Conservation (phyloP, 345 rosid genomes). For the Acer saccharum region DNA sequence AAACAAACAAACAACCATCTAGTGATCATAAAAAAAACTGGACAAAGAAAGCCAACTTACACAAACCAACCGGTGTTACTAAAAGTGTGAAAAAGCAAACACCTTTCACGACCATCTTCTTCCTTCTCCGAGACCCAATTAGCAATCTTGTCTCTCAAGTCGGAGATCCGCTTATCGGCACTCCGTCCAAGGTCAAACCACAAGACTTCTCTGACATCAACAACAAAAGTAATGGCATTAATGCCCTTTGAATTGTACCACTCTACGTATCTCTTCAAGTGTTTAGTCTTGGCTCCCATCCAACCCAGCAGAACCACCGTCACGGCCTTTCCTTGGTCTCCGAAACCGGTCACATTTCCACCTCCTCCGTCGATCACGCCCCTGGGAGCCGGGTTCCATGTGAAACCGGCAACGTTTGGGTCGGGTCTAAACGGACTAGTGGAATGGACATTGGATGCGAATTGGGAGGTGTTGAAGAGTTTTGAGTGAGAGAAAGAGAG, state of each 20-base stretch:
- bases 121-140: conserved; percentile 57
- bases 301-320: conserved; percentile 83
- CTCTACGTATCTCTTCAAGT: conserved; percentile 70
- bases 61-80: conserved; percentile 92
- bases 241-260: conserved; percentile 80
- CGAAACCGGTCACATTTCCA: conserved; percentile 13
- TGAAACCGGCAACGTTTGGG: conserved; percentile 33
- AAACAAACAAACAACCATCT: no score
- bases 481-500: conserved; percentile 33
- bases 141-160: conserved; percentile 45
- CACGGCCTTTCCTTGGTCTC: conserved; percentile 39
- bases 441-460: conserved; percentile 1
- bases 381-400: conserved; percentile 53
- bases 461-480: conserved; percentile 18
- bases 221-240: conserved; percentile 62
- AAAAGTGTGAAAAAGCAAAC: conserved; percentile 75
- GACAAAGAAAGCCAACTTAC: conserved; percentile 48
- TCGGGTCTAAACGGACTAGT: conserved; percentile 27
- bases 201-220: conserved; percentile 56
- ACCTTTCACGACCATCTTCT: conserved; percentile 61
- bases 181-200: conserved; percentile 53
- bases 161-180: conserved; percentile 47
- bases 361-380: conserved; percentile 15
- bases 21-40: not conserved
- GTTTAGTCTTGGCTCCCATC: conserved; percentile 79